Conservation (phyloP, 352 stramenopile genomes). For the Pythium oligandrum region DNA sequence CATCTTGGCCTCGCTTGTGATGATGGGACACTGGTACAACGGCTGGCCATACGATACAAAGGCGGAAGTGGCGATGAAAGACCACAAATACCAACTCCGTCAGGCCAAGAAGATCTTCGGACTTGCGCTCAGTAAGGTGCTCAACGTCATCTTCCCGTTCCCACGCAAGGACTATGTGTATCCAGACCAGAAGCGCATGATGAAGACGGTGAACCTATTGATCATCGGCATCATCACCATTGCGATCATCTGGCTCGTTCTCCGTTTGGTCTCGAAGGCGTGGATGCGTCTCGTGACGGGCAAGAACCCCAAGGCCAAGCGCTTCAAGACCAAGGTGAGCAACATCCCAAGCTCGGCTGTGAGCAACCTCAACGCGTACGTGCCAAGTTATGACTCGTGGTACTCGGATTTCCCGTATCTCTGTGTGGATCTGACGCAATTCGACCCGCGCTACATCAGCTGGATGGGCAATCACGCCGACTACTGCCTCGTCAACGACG, state of each 20-base stretch:
- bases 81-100: slow-evolving; percentile 21
- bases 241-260: slow-evolving; percentile 3
- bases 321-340: slow-evolving; percentile 20
- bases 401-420: slow-evolving; percentile 69
- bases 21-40: slow-evolving; percentile 80
- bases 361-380: slow-evolving; percentile 44
- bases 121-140: slow-evolving; percentile 22
- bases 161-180: slow-evolving; percentile 34
- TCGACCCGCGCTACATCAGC: slow-evolving; percentile 49
- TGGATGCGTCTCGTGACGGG: slow-evolving; percentile 12
- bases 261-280: slow-evolving; percentile 10
- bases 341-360: slow-evolving; percentile 43
- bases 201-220: slow-evolving; percentile 38
- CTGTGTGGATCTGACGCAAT: slow-evolving; percentile 43
- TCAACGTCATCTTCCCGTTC: slow-evolving; percentile 52
- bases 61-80: slow-evolving; percentile 25
- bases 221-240: slow-evolving; percentile 24
- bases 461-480: slow-evolving; percentile 50
- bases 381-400: slow-evolving; percentile 61
- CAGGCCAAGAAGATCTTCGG: slow-evolving; percentile 22
- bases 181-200: slow-evolving; percentile 31
- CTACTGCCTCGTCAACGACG: slow-evolving; percentile 65
- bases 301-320: slow-evolving; percentile 7
- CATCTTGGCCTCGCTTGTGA: slow-evolving; percentile 54
- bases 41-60: slow-evolving; percentile 64